Evolutionary conservation across 768 basidiomycete species (phyloP), one percentile per base, ranked within the genome.

Genomic region (Tylopilus rubrobrunneus): DNA sequence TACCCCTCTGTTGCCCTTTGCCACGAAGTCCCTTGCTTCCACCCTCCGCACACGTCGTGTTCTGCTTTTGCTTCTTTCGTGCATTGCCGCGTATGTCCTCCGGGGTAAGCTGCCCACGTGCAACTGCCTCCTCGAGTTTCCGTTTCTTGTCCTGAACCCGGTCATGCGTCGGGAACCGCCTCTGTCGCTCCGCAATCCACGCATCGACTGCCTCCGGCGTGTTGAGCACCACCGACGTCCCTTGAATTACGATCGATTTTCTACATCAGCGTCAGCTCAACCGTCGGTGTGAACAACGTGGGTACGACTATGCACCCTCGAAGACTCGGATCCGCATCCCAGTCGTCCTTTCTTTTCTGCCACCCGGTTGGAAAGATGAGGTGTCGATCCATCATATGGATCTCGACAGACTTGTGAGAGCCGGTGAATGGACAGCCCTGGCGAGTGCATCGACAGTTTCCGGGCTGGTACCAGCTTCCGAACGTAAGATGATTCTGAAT

Each of bases 381-480:
- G 67, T 93, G 91, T n/a, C 90, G 78, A 61, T 92, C 91, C 90
- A 92, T 92, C 83, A 84, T 86, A 63, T 94, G 92, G 28, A 74
- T 76, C 67, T 92, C 86, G 15, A 92, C 80, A 25, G 81, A 73
- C 65, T 89, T 88, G 39, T 74, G 72, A 4, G 89, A 85, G 33
- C 87, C 90, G 37, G 73, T 73, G 61, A 89, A 94, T 7, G 67
- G 60, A 66, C 91, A 94, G n/a, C 77, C 76, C 41, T 71, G 74
- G 60, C 86, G 76, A 8, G 78, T 76, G 66, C 89, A 92, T 50
- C 78, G 77, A 57, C 58, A 66, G 59, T 74, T 77, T 5, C 89
- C 89, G 39, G 81, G 64, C 52, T 83, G 83, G 63, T 86, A 84
- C 84, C 85, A 86, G n/a, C 70, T 57, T 21, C 60, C 65, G 64